Conservation (phyloP, 306 rosid species). For the Quercus wislizeni region DNA sequence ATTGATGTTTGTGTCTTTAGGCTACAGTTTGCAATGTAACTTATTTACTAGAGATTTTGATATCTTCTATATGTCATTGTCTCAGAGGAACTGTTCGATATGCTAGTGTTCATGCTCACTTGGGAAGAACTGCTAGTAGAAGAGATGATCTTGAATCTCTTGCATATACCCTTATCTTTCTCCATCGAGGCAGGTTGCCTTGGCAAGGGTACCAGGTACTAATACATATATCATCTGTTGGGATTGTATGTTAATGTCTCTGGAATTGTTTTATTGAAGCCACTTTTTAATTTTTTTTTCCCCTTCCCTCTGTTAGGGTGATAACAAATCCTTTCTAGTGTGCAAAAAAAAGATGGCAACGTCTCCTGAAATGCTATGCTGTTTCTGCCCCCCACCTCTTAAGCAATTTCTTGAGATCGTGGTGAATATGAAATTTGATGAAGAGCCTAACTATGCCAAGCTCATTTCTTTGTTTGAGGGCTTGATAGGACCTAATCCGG, state of each 20-base stretch:
- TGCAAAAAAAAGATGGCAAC: slow-evolving; percentile 87
- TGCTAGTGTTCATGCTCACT: slow-evolving; percentile 96
- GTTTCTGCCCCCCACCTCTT: slow-evolving; percentile 86
- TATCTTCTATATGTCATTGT: neutral
- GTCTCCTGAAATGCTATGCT: slow-evolving; percentile 90
- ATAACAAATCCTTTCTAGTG: slow-evolving; percentile 80
- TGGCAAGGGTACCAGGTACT: slow-evolving; percentile 97
- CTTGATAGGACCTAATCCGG: slow-evolving; percentile 80
- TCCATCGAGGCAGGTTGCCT: slow-evolving; percentile 83
- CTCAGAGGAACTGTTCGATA: slow-evolving; percentile 92
- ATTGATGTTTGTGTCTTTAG: neutral
- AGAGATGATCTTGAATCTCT: slow-evolving; percentile 96
- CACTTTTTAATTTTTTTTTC: neutral
- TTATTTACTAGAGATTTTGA: slow-evolving; percentile 2
- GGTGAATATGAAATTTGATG: slow-evolving; percentile 96
- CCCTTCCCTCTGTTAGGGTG: slow-evolving; percentile 46
- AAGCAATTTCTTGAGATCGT: slow-evolving; percentile 84
- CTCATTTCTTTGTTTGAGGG: slow-evolving; percentile 81
- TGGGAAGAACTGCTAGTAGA: slow-evolving; percentile 97
- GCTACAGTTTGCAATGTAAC: neutral
- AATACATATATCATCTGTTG: slow-evolving; percentile 9
- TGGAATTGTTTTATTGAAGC: neutral
- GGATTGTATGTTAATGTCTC: slow-evolving; percentile 4
- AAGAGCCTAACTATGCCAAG: slow-evolving; percentile 89
- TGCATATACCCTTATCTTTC: slow-evolving; percentile 90